Percentiles rank a stretch among this genome's conserved stretches.
Evolutionary conservation across 768 basidiomycete genomes (phyloP).

Genomic region (Rhodotorula babjevae): DNA sequence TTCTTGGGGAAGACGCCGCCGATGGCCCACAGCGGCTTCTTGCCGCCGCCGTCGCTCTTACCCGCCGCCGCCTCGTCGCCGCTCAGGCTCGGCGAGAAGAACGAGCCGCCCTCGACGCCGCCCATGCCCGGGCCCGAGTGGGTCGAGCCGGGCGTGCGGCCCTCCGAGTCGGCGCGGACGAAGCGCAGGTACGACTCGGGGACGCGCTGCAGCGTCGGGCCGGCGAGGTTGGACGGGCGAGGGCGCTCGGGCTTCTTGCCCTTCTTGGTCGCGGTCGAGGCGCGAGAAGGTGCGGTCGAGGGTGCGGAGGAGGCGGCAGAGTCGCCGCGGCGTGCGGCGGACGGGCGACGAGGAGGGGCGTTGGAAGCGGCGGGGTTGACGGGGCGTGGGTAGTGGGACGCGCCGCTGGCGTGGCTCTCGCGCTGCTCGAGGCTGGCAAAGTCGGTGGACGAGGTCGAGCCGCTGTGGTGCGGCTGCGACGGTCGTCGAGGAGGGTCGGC

Average conservation of each 20-base stretch:
- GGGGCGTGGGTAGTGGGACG: background rate
- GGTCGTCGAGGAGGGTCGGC: background rate
- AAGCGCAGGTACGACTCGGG: background rate
- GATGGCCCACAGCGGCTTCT: slow-evolving; percentile 22
- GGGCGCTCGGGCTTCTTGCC: slow-evolving; percentile 2
- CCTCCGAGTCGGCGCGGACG: background rate
- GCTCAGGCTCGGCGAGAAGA: background rate
- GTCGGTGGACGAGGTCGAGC: background rate
- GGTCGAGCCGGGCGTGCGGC: background rate
- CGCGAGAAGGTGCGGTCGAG: background rate
- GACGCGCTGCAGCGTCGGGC: background rate
- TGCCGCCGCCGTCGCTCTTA: background rate
- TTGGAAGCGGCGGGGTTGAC: too few relatives aligned
- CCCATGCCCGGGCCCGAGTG: background rate
- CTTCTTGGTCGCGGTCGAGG: background rate
- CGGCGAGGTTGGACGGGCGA: slow-evolving; percentile 7
- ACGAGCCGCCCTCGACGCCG: background rate
- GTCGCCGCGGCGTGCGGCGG: background rate
- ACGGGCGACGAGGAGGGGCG: too few relatives aligned
- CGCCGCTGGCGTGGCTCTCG: too few relatives aligned
- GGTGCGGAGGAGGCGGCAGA: background rate
- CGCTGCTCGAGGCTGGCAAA: background rate
- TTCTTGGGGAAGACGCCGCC: slow-evolving; percentile 33
- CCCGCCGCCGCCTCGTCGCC: background rate
- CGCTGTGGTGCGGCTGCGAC: background rate